Evolutionary conservation across 2,329 filamentous ascomycete species (phyloP).

Genomic region (Penicillium vulpinum): DNA sequence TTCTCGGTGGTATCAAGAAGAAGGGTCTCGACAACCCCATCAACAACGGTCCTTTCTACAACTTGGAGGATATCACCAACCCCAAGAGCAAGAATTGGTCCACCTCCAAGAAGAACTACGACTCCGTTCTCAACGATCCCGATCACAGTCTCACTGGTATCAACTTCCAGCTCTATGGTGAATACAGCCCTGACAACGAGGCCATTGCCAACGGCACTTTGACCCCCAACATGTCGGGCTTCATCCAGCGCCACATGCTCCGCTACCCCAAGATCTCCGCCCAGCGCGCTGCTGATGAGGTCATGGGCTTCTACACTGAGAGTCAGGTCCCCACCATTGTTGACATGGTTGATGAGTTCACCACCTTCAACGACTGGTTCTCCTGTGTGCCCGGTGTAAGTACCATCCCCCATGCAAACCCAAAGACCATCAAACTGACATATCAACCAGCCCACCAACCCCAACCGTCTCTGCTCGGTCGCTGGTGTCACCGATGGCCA

Average conservation of each 20-base stretch:
- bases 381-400: constrained; percentile 43
- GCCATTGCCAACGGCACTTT: constrained; percentile 34
- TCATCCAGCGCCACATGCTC: constrained; percentile 40
- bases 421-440: constrained; percentile 7
- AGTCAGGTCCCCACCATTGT: constrained; percentile 42
- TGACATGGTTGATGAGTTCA: constrained; percentile 41
- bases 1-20: constrained; percentile 41
- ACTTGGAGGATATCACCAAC: constrained; percentile 34
- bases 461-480: constrained; percentile 39
- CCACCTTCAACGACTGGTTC: constrained; percentile 47
- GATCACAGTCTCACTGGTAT: constrained; percentile 43
- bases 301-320: constrained; percentile 47
- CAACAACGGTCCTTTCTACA: constrained; percentile 44
- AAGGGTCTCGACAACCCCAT: constrained; percentile 41
- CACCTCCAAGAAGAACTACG: constrained; percentile 36
- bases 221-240: constrained; percentile 34
- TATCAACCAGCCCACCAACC: constrained; percentile 40
- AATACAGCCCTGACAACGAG: constrained; percentile 38
- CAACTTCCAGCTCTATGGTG: constrained; percentile 45
- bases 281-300: constrained; percentile 35
- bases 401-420: constrained; percentile 8
- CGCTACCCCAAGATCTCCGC: constrained; percentile 32
- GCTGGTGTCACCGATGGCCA: constrained; percentile 31
- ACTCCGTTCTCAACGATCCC: constrained; percentile 43
- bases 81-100: constrained; percentile 28